phyloP scores from a whole-genome alignment of 768 basidiomycete species.

The Exidia glandulosa region DNA sequence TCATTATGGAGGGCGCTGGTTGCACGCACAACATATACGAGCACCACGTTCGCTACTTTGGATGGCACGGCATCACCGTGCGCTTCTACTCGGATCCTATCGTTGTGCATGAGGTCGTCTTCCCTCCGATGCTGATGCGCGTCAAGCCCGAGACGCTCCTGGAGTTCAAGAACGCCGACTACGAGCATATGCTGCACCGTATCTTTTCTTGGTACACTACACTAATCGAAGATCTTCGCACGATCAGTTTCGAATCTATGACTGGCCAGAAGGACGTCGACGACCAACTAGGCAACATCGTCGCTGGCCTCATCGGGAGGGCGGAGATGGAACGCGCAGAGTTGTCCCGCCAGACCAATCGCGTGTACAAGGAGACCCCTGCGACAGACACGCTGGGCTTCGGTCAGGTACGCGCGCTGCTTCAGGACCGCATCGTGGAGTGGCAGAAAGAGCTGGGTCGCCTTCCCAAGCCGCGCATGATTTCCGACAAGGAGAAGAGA shows the following conservation, averaged over 20 bases:
- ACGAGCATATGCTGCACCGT: constrained; percentile 58
- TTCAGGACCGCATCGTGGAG: constrained; percentile 91
- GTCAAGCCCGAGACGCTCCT: constrained; percentile 82
- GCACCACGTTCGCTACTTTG: constrained; percentile 88
- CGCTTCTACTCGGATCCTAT: constrained; percentile 82
- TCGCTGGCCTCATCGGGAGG: constrained; percentile 54
- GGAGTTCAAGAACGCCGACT: constrained; percentile 86
- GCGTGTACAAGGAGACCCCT: constrained; percentile 67
- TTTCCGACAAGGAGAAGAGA: constrained; percentile 38
- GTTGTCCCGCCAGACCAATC: constrained; percentile 60
- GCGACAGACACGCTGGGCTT: constrained; percentile 81
- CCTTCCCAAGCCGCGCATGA: constrained; percentile 60
- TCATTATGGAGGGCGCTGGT: constrained; percentile 74
- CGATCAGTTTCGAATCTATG: constrained; percentile 69
- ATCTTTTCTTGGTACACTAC: constrained; percentile 67
- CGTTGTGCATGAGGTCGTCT: constrained; percentile 72
- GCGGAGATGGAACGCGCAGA: constrained; percentile 64
- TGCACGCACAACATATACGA: constrained; percentile 93
- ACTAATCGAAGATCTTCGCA: constrained; percentile 62
- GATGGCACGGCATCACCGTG: constrained; percentile 70
- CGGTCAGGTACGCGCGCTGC: constrained; percentile 72
- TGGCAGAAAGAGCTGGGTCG: constrained; percentile 92
- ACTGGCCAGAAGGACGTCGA: constrained; percentile 68
- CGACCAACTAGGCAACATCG: constrained; percentile 46
- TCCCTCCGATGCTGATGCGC: constrained; percentile 79